phyloP scores from a whole-genome alignment of 2,329 filamentous ascomycete species.

The Chaetothyriales sp. region DNA sequence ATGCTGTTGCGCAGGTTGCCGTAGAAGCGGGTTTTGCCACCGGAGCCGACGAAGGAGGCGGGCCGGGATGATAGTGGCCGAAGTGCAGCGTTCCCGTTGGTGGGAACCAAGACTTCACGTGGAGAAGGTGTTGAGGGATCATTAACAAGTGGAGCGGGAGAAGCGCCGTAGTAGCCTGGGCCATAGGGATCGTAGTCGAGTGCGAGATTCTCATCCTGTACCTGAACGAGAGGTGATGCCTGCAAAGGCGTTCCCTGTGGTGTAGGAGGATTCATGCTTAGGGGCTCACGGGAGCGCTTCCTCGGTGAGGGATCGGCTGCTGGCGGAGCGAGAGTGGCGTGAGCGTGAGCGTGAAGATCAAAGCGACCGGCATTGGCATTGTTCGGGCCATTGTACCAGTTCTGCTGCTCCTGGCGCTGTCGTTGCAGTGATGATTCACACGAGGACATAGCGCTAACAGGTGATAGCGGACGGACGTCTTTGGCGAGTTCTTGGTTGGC shows the following conservation, averaged over 20 bases:
- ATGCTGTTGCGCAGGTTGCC: conserved; percentile 21
- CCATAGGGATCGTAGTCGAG: background rate
- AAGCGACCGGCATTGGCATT: background rate
- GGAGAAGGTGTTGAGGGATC: too few relatives aligned
- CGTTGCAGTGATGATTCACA: conserved; percentile 7
- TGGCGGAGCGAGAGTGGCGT: conserved; percentile 5
- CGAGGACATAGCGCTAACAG: conserved; percentile 11
- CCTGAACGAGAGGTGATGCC: background rate
- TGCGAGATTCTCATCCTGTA: background rate
- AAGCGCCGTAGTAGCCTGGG: background rate
- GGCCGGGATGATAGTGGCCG: conserved; percentile 6
- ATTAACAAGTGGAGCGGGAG: background rate
- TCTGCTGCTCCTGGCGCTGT: conserved; percentile 7
- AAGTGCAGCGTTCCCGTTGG: background rate
- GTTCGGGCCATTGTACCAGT: conserved; percentile 8
- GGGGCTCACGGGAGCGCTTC: conserved; percentile 24
- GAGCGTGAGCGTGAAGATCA: background rate
- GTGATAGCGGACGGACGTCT: conserved; percentile 14
- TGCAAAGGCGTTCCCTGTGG: conserved; percentile 21
- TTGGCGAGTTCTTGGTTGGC: conserved; percentile 10
- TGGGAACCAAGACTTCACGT: background rate
- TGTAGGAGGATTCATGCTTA: conserved; percentile 34
- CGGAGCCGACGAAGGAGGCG: conserved; percentile 20
- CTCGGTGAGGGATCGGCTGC: conserved; percentile 7
- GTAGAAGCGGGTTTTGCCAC: conserved; percentile 28